A percentile compares a stretch with the other conserved stretches of the same genome.
Conservation (phyloP, 192 early-diverging fungal species). For the Chytriomyces confervae region DNA sequence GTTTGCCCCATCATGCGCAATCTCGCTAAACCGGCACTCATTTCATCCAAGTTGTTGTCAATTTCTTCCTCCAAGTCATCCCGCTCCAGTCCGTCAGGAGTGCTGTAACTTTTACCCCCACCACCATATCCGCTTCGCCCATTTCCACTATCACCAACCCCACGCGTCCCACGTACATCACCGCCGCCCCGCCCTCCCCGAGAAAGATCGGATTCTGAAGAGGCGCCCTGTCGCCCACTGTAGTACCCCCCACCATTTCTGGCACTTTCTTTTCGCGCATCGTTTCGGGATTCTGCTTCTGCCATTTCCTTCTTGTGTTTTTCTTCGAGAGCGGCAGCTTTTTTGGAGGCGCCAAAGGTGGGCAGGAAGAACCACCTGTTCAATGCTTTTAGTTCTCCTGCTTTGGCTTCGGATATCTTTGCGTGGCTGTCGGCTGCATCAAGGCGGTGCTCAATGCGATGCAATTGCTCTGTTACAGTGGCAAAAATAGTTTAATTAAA, state of each 20-base stretch:
- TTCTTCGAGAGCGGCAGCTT: conserved; percentile 46
- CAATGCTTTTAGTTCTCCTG: conserved; percentile 56
- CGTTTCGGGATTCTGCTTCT: conserved; percentile 10
- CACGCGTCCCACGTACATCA: neutral
- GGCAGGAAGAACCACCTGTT: conserved; percentile 60
- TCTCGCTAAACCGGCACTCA: conserved; percentile 45
- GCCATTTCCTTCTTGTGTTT: conserved; percentile 34
- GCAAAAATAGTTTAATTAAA: neutral
- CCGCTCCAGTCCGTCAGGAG: conserved; percentile 53
- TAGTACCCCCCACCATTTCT: conserved; percentile 37
- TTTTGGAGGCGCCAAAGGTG: conserved; percentile 57
- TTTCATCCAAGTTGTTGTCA: conserved; percentile 59
- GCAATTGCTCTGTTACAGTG: conserved; percentile 51
- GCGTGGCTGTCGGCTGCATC: conserved; percentile 49
- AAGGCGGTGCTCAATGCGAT: conserved; percentile 45
- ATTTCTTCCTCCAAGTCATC: conserved; percentile 61
- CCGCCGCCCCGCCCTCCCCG: conserved; percentile 1
- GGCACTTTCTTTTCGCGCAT: conserved; percentile 17
- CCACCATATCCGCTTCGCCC: conserved; percentile 12
- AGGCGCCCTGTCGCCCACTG: neutral
- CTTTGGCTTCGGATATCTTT: conserved; percentile 53
- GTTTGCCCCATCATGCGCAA: conserved; percentile 57
- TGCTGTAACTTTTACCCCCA: conserved; percentile 42
- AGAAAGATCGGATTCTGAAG: neutral
- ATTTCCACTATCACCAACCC: conserved; percentile 9